Conservation (phyloP, 2,329 filamentous ascomycete genomes). For the Phoma sp. region DNA sequence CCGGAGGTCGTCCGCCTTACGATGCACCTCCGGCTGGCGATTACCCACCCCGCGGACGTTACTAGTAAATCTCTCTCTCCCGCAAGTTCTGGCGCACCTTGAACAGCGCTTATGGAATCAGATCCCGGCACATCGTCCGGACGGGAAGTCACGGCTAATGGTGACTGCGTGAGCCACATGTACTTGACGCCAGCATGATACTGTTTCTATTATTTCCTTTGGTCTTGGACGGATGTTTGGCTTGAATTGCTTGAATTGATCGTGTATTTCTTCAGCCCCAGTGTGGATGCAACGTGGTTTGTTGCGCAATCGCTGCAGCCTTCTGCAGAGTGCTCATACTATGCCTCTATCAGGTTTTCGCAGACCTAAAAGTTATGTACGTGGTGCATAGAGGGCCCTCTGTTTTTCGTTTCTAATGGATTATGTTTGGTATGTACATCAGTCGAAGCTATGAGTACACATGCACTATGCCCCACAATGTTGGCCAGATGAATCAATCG, state of each 20-base stretch:
- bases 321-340: not conserved
- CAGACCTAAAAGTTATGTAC: conserved; percentile 7
- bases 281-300: conserved; percentile 2
- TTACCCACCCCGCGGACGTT: conserved; percentile 50
- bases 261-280: conserved; percentile 12
- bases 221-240: conserved; percentile 9
- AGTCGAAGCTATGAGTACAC: conserved; percentile 10
- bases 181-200: conserved; percentile 4
- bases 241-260: conserved; percentile 11
- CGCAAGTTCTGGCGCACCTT: conserved; percentile 2
- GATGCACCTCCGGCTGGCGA: conserved; percentile 46
- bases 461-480: not conserved
- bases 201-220: conserved; percentile 5
- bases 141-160: conserved; percentile 6
- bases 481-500: not conserved
- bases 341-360: not conserved
- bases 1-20: conserved; percentile 67
- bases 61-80: conserved; percentile 36
- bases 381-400: conserved; percentile 1
- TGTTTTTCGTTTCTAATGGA: conserved; percentile 12
- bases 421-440: conserved; percentile 17
- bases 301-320: conserved; percentile 1
- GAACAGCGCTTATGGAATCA: conserved; percentile 15
- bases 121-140: conserved; percentile 10
- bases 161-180: not conserved